A percentile compares a stretch with the other conserved stretches of the same genome.
These are phyloP conservation scores for Cystobasidium sp. DNA, from an alignment of 1,284 basidiomycete genomes.

Conservation along the genomic window DNA sequence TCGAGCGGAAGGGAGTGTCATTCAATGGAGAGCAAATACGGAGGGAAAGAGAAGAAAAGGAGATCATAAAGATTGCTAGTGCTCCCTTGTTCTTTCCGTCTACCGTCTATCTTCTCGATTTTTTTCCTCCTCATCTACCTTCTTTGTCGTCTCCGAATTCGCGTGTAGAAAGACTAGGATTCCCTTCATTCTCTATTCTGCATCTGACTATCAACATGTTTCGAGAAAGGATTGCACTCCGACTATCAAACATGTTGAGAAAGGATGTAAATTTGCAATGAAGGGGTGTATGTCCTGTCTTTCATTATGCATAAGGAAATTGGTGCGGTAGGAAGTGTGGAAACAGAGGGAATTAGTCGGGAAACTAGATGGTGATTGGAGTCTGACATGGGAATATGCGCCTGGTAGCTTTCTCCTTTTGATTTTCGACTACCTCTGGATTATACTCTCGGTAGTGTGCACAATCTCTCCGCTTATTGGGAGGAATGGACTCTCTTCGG, in stretches of 20 bases:
- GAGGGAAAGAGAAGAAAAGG: not conserved
- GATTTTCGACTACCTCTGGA: not conserved
- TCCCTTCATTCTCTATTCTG: too few relatives aligned
- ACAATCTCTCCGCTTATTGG: not conserved
- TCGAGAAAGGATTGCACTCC: too few relatives aligned
- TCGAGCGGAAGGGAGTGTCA: not conserved
- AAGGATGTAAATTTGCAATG: too few relatives aligned
- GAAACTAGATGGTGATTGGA: not conserved
- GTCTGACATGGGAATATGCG: not conserved
- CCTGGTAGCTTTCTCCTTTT: constrained; percentile 13
- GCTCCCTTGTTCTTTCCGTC: not conserved
- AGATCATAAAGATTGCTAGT: constrained; percentile 11
- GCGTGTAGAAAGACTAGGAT: too few relatives aligned
- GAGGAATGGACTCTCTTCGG: not conserved
- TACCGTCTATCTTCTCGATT: not conserved
- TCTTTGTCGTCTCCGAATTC: too few relatives aligned
- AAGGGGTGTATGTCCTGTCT: too few relatives aligned
- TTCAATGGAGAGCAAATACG: too few relatives aligned
- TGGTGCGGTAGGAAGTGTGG: too few relatives aligned
- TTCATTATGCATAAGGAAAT: too few relatives aligned
- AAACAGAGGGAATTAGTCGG: too few relatives aligned
- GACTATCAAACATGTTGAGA: too few relatives aligned
- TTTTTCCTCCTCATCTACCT: not conserved
- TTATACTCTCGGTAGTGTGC: not conserved
- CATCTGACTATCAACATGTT: too few relatives aligned